phyloP scores from a whole-genome alignment of 306 rosid genomes.

The Cucumis sativus region DNA sequence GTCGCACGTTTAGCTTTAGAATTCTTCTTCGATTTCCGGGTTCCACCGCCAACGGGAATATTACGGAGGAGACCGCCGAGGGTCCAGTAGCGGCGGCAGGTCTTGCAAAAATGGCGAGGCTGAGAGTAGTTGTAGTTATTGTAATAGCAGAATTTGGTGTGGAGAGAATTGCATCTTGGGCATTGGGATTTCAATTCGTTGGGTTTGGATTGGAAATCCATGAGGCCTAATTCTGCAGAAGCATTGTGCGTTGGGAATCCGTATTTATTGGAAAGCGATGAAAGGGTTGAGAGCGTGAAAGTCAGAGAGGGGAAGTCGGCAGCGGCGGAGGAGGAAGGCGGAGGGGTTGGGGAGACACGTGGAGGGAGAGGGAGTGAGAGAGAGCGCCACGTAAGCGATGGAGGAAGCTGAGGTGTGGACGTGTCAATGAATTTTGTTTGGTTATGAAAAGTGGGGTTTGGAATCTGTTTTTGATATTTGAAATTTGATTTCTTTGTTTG shows the following conservation, averaged over 20 bases:
- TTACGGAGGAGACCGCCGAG: constrained; percentile 93
- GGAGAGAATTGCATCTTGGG: constrained; percentile 73
- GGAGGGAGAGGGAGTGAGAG: neutral
- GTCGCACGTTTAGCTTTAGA: constrained; percentile 22
- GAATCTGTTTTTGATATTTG: neutral
- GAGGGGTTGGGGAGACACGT: neutral
- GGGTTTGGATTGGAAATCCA: neutral
- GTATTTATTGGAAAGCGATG: neutral
- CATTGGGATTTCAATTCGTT: constrained; percentile 8
- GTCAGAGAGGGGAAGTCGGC: neutral
- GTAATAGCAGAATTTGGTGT: constrained; percentile 92
- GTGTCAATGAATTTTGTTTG: neutral
- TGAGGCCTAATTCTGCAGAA: neutral
- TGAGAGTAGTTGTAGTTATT: constrained; percentile 91
- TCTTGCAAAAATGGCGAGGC: constrained; percentile 91
- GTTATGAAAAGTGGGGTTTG: no score
- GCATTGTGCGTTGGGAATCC: neutral
- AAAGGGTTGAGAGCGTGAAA: neutral
- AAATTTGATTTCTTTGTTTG: no score
- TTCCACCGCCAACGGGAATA: constrained; percentile 86
- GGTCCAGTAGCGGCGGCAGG: constrained; percentile 96
- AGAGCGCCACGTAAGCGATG: neutral
- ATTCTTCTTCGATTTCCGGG: constrained; percentile 73
- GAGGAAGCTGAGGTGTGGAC: neutral
- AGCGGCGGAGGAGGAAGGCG: neutral